Conservation (phyloP, 306 rosid genomes). For the Rosa persica region DNA sequence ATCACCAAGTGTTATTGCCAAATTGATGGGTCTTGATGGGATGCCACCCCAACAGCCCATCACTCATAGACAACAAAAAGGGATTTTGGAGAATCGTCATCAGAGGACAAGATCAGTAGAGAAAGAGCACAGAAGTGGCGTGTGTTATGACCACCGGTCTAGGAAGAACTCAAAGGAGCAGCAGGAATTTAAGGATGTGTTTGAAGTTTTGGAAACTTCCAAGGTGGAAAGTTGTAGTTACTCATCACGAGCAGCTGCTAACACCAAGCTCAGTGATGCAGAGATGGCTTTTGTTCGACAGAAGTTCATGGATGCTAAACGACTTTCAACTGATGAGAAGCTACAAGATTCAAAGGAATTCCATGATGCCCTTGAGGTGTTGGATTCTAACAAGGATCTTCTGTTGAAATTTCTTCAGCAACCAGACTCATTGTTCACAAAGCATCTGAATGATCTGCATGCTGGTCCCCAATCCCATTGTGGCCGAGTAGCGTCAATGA, state of each 20-base stretch:
- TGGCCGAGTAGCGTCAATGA: slow-evolving; percentile 38
- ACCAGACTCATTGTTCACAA: slow-evolving; percentile 85
- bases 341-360: slow-evolving; percentile 76
- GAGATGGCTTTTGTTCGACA: slow-evolving; percentile 82
- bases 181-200: slow-evolving; percentile 88
- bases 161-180: slow-evolving; percentile 64
- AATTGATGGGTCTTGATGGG: slow-evolving; percentile 98
- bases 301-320: slow-evolving; percentile 89
- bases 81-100: slow-evolving; percentile 31
- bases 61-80: slow-evolving; percentile 47
- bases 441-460: slow-evolving; percentile 78
- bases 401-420: slow-evolving; percentile 72
- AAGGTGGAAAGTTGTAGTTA: slow-evolving; percentile 51
- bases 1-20: slow-evolving; percentile 77
- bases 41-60: slow-evolving; percentile 63
- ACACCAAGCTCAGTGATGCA: slow-evolving; percentile 53
- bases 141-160: slow-evolving; percentile 36
- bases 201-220: slow-evolving; percentile 72
- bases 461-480: slow-evolving; percentile 42
- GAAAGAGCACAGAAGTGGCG: slow-evolving; percentile 41
- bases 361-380: slow-evolving; percentile 68
- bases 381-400: slow-evolving; percentile 87
- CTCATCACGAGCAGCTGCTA: slow-evolving; percentile 39
- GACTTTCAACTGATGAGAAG: slow-evolving; percentile 70
- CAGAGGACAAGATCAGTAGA: slow-evolving; percentile 35